Evolutionary conservation across 345 rosid species (phyloP), one percentile per base, ranked within the genome.

Genomic region (Lumnitzera racemosa): DNA sequence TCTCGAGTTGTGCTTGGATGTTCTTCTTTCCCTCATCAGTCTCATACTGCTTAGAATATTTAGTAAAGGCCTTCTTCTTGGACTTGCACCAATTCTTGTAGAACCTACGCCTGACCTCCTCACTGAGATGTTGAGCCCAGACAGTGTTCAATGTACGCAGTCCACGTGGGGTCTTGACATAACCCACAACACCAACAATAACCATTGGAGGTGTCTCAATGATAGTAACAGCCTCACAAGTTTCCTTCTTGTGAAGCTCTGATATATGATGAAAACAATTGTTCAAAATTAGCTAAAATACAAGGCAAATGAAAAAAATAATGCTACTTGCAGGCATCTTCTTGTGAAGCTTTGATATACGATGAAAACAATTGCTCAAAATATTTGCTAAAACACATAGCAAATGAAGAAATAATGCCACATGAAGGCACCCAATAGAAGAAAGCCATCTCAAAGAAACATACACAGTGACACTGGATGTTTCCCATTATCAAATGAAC

Each of bases 231-330:
- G 96, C 94, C 67, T 89, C 96, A 47, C 95, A 86, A 2, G 96
- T 84, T 79, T 89, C 95, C 74, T 89, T 89, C 84, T 89, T 89
- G 86, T 86, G 96, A 58, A 89, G 91, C 80, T 89, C 92, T 89
- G 53, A 49, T 2, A 60, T 27, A 16, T 20, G 20, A 55, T 16
- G n/a, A 54, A 51, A 53, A 12, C 23, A 11, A 41, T 1, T 17
- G 9, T n/a, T 2, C 3, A 11, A 29, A 3, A 24, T 0, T n/a
- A 54, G 47, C 6, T 12, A 53, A 2, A 49, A 4, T 3, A 56
- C 11, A 56, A 29, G 46, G 20, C 49, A 36, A 2, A 29, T 31
- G 5, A 61, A 61, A 16, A 16, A 16, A 36, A 36, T 4, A 36
- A 36, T 36, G 43, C 10, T 36, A 36, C 43, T 2, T 36, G 6